Percentiles rank a stretch among this genome's conserved stretches.
phyloP scores from a whole-genome alignment of 1,284 basidiomycete species.

The Leucoagaricus sp. region DNA sequence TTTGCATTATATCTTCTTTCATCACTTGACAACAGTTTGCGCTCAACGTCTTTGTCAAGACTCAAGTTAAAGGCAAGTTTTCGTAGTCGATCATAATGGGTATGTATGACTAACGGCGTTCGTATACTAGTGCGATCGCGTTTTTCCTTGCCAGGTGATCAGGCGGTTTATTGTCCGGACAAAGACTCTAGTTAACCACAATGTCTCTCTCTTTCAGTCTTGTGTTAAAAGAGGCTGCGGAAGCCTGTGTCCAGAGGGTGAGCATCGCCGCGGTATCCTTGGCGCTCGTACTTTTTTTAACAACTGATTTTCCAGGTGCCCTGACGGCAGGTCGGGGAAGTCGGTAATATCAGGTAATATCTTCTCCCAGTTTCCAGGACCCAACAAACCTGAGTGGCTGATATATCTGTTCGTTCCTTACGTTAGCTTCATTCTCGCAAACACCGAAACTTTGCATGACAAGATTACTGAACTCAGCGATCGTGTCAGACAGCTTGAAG shows the following conservation, averaged over 20 bases:
- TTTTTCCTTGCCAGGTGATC: slow-evolving; percentile 55
- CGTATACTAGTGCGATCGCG: slow-evolving; percentile 56
- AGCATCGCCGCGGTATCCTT: slow-evolving; percentile 13
- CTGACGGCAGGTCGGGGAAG: slow-evolving; percentile 52
- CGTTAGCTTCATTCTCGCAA: slow-evolving; percentile 60
- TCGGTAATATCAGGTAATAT: slow-evolving; percentile 39
- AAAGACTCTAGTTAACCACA: background rate
- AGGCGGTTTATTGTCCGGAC: slow-evolving; percentile 1
- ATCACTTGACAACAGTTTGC: background rate
- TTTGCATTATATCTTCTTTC: slow-evolving; percentile 14
- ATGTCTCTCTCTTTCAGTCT: slow-evolving; percentile 36
- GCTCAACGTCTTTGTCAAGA: slow-evolving; percentile 28
- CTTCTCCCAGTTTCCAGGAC: background rate
- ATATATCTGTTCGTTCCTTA: background rate
- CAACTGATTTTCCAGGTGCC: slow-evolving; percentile 33
- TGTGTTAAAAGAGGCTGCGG: slow-evolving; percentile 62
- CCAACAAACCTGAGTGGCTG: slow-evolving; percentile 5
- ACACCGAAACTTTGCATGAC: slow-evolving; percentile 63
- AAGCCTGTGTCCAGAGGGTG: slow-evolving; percentile 61
- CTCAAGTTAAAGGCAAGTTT: slow-evolving; percentile 54
- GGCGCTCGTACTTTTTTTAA: slow-evolving; percentile 2
- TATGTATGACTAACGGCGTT: slow-evolving; percentile 14
- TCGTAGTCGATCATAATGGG: slow-evolving; percentile 12
- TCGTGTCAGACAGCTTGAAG: slow-evolving; percentile 60
- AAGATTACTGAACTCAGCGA: slow-evolving; percentile 60